These are phyloP conservation scores for Polychytrium aggregatum DNA, from an alignment of 192 early-diverging fungal genomes.

Conservation along the genomic window DNA sequence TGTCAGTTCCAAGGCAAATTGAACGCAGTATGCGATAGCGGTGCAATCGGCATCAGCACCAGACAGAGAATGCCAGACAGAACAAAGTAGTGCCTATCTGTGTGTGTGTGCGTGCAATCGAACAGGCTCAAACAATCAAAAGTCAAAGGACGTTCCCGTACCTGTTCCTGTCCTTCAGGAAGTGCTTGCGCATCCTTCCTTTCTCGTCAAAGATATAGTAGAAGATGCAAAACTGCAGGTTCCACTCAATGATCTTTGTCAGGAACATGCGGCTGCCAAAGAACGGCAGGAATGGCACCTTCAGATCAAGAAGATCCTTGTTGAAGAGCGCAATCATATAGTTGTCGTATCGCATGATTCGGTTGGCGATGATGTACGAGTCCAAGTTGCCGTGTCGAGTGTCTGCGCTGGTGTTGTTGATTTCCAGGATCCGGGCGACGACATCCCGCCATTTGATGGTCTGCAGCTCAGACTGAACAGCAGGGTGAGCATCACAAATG, in stretches of 20 bases:
- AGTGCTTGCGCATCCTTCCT: slow-evolving; percentile 69
- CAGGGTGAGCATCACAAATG: too few species aligned
- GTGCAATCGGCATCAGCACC: too few species aligned
- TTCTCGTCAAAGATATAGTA: slow-evolving; percentile 81
- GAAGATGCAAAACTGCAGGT: slow-evolving; percentile 72
- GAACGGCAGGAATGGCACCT: slow-evolving; percentile 50
- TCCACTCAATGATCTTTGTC: slow-evolving; percentile 88
- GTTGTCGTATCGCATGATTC: slow-evolving; percentile 96
- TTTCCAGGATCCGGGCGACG: slow-evolving; percentile 47
- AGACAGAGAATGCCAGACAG: too few species aligned
- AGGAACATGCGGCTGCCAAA: slow-evolving; percentile 47
- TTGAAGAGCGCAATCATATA: slow-evolving; percentile 93
- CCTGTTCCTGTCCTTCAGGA: slow-evolving; percentile 62
- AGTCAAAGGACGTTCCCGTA: too few species aligned
- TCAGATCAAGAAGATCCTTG: slow-evolving; percentile 76
- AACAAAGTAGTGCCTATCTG: too few species aligned
- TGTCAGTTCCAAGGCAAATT: too few species aligned
- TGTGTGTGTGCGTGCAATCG: too few species aligned
- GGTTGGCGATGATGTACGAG: slow-evolving; percentile 68
- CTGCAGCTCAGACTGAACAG: slow-evolving; percentile 74
- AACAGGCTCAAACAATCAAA: too few species aligned
- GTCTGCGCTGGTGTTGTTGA: slow-evolving; percentile 33
- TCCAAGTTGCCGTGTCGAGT: slow-evolving; percentile 30
- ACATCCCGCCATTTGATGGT: slow-evolving; percentile 82
- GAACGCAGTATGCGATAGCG: too few species aligned